These are phyloP conservation scores for Anthracocystis setariae DNA, from an alignment of 1,284 basidiomycete species.

Conservation along the genomic window DNA sequence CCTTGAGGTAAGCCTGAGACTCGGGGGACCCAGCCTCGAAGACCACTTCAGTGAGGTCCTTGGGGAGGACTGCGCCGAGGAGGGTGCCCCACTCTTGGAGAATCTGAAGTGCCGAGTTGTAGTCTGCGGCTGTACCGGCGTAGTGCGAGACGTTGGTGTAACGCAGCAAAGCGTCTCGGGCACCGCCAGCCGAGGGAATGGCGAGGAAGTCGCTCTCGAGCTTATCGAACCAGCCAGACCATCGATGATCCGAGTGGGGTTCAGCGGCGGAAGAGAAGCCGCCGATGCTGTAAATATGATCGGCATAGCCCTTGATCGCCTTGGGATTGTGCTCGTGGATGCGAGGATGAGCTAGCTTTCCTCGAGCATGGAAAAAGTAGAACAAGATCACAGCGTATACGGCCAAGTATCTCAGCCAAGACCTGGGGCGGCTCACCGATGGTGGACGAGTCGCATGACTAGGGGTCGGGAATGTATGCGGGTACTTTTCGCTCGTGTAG, in stretches of 20 bases:
- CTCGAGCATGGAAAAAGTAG: neutral
- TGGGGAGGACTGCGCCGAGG: constrained; percentile 46
- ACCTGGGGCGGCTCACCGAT: too few species aligned
- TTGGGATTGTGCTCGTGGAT: neutral
- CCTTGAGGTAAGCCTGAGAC: constrained; percentile 49
- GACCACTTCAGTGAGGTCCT: constrained; percentile 45
- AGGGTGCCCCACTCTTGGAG: constrained; percentile 59
- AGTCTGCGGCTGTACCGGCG: constrained; percentile 55
- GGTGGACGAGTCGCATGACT: too few species aligned
- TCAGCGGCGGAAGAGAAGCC: constrained; percentile 1
- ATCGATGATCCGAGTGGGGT: constrained; percentile 13
- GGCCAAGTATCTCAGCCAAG: neutral
- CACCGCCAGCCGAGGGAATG: constrained; percentile 41
- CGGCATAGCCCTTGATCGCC: constrained; percentile 14
- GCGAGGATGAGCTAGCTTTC: constrained; percentile 11
- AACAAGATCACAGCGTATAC: neutral
- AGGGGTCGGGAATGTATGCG: too few species aligned
- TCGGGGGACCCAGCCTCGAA: constrained; percentile 61
- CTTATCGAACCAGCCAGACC: constrained; percentile 34
- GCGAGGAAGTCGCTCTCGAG: constrained; percentile 48
- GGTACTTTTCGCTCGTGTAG: neutral
- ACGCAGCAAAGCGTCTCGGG: constrained; percentile 46
- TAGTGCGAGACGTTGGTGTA: constrained; percentile 59
- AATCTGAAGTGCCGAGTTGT: constrained; percentile 48
- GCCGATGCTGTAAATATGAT: constrained; percentile 12